These are phyloP conservation scores for Pulveroboletus ravenelii DNA, from an alignment of 768 basidiomycete genomes.

Conservation along the genomic window DNA sequence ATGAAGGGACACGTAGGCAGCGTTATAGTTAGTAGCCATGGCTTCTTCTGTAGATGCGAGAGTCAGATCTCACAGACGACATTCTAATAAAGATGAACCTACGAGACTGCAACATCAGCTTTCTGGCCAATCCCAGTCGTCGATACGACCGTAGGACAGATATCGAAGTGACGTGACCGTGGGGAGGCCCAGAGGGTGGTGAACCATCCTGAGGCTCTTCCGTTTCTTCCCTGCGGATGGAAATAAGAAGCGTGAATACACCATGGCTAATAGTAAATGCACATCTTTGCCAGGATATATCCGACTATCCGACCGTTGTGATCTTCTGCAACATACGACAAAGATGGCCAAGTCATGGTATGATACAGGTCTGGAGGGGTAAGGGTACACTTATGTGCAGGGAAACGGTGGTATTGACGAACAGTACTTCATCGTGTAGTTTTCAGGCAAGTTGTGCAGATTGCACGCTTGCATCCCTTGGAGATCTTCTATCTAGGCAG, in stretches of 20 bases:
- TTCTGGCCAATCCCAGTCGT: slow-evolving; percentile 89
- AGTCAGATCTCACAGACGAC: background rate
- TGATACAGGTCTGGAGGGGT: slow-evolving; percentile 76
- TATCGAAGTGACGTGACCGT: slow-evolving; percentile 96
- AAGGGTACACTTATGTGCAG: background rate
- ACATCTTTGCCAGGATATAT: slow-evolving; percentile 97
- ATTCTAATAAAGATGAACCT: slow-evolving; percentile 29
- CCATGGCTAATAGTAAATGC: slow-evolving; percentile 19
- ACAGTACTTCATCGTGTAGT: slow-evolving; percentile 83
- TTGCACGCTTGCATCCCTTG: slow-evolving; percentile 93
- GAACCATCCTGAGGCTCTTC: slow-evolving; percentile 40
- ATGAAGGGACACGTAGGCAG: slow-evolving; percentile 80
- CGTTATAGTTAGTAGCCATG: slow-evolving; percentile 85
- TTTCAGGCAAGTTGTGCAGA: slow-evolving; percentile 88
- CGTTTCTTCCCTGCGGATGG: slow-evolving; percentile 49
- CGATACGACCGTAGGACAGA: slow-evolving; percentile 88
- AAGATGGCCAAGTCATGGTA: slow-evolving; percentile 85
- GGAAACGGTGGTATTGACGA: slow-evolving; percentile 18
- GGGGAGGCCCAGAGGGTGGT: slow-evolving; percentile 51
- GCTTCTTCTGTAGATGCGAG: slow-evolving; percentile 62
- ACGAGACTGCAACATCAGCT: slow-evolving; percentile 93
- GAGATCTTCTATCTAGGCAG: slow-evolving; percentile 73
- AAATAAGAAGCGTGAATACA: slow-evolving; percentile 24
- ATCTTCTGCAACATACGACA: slow-evolving; percentile 92
- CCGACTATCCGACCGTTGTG: slow-evolving; percentile 86